Conservation (phyloP, 352 stramenopile genomes). For the Thraustochytrium sp. region DNA sequence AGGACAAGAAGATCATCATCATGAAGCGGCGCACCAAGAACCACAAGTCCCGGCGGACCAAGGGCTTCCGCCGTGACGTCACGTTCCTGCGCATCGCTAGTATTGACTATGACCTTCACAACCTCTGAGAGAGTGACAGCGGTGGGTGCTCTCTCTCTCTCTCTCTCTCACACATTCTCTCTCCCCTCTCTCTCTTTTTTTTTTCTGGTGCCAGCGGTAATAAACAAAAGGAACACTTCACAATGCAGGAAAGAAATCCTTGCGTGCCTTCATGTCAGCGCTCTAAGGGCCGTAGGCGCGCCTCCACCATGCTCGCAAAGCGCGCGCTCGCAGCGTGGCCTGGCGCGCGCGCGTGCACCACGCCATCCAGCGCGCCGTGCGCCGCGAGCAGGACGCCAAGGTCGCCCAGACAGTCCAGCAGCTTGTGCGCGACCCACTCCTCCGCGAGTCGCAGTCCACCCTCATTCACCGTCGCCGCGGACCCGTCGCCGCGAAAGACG, state of each 20-base stretch:
- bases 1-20: conserved; percentile 35
- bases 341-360: neutral
- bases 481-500: neutral
- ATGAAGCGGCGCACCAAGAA: conserved; percentile 38
- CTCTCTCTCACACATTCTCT: too few species aligned
- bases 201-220: too few species aligned
- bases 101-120: conserved; percentile 59
- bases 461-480: neutral
- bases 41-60: conserved; percentile 14
- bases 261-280: too few species aligned
- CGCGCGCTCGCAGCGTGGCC: neutral
- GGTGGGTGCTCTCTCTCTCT: too few species aligned
- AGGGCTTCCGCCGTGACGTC: conserved; percentile 38
- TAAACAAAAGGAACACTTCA: too few species aligned
- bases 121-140: neutral
- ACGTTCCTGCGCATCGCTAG: conserved; percentile 27
- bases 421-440: conserved; percentile 16
- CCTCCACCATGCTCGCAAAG: neutral
- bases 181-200: too few species aligned
- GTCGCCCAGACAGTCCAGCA: conserved; percentile 9
- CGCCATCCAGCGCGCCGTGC: neutral
- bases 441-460: neutral
- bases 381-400: neutral
- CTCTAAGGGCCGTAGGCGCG: too few species aligned
- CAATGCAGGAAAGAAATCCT: too few species aligned